Percentiles rank a stretch among this genome's conserved stretches.
Conservation (phyloP, 2,329 filamentous ascomycete genomes). For the Massarina eburnea region DNA sequence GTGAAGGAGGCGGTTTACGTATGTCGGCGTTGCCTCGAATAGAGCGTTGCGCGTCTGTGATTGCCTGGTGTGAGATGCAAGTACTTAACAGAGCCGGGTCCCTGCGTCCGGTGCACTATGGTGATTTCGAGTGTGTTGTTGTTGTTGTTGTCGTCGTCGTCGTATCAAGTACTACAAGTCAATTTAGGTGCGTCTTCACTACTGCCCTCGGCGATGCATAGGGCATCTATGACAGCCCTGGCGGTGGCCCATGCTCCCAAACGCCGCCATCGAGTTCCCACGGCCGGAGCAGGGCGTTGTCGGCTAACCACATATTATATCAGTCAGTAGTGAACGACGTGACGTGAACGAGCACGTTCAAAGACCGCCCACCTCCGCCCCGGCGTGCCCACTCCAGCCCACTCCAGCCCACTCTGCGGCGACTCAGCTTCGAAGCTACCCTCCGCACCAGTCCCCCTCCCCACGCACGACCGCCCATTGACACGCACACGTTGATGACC, state of each 20-base stretch:
- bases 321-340: slow-evolving; percentile 2
- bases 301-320: slow-evolving; percentile 12
- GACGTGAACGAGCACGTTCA: slow-evolving; percentile 4
- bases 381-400: too few species aligned
- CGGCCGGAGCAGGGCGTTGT: background rate
- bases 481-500: slow-evolving; percentile 29
- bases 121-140: too few species aligned
- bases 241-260: background rate
- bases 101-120: too few species aligned
- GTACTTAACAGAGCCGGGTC: slow-evolving; percentile 20
- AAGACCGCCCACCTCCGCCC: slow-evolving; percentile 1
- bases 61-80: slow-evolving; percentile 25
- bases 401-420: slow-evolving; percentile 1
- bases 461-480: slow-evolving; percentile 14
- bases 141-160: too few species aligned
- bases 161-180: too few species aligned
- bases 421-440: slow-evolving; percentile 11
- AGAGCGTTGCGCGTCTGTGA: slow-evolving; percentile 34
- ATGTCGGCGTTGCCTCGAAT: slow-evolving; percentile 10
- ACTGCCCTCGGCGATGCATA: too few species aligned
- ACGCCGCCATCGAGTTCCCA: background rate
- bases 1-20: background rate
- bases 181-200: too few species aligned
- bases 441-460: slow-evolving; percentile 8
- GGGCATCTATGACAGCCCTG: too few species aligned